A percentile compares a stretch with the other conserved stretches of the same genome.
Conservation (phyloP, 2,329 filamentous ascomycete species). For the Neofusicoccum laricinum region DNA sequence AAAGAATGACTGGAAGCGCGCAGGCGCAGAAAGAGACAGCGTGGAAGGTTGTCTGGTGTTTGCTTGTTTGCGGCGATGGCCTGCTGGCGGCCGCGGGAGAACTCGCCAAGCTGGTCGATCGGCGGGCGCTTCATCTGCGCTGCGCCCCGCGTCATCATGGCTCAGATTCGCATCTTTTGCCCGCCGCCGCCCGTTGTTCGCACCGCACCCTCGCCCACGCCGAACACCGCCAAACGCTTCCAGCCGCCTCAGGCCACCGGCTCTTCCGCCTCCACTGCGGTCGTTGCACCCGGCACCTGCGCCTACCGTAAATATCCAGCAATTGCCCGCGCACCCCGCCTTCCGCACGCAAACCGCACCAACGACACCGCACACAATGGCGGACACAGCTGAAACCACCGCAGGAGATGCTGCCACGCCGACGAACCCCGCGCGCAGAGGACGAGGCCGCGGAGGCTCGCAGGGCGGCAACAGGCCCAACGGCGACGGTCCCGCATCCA, state of each 20-base stretch:
- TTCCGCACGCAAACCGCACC: not conserved
- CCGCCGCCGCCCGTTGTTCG: not conserved
- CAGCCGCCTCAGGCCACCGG: not conserved
- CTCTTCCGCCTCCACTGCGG: not conserved
- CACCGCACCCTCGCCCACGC: not conserved
- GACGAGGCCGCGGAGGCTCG: constrained; percentile 7
- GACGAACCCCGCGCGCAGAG: constrained; percentile 1
- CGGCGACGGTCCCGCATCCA: not conserved
- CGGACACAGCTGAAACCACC: not conserved
- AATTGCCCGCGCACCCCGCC: constrained; percentile 5
- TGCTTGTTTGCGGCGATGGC: not conserved
- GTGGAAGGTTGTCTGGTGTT: not conserved
- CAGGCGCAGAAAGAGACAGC: not conserved
- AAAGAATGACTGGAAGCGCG: constrained; percentile 6
- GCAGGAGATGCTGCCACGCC: not conserved
- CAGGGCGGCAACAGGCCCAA: not conserved
- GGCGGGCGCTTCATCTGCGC: constrained; percentile 8
- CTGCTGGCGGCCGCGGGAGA: not conserved
- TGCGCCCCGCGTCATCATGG: constrained; percentile 9
- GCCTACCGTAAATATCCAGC: not conserved
- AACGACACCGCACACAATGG: not conserved
- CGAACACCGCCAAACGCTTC: not conserved
- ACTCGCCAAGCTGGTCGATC: constrained; percentile 9
- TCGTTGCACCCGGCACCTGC: not conserved
- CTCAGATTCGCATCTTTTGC: constrained; percentile 4